Conservation (phyloP, 495 filamentous ascomycete genomes). For the Sphaerosporella brunnea region DNA sequence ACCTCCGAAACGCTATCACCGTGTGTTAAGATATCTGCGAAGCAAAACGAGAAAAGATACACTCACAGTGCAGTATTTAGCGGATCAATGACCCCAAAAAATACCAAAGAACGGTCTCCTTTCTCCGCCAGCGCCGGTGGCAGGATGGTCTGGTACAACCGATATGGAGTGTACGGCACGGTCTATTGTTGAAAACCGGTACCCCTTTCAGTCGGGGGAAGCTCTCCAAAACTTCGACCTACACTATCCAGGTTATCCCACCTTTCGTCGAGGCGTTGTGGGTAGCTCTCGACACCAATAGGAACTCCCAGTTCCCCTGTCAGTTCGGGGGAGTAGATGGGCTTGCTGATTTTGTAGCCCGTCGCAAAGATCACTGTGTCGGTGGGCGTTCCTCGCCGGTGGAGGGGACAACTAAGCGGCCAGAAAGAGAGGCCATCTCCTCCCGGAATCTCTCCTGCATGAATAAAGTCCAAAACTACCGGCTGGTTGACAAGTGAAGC, state of each 20-base stretch:
- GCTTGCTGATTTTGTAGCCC: slow-evolving; percentile 6
- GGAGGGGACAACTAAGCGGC: slow-evolving; percentile 2
- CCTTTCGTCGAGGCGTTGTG: slow-evolving; percentile 4
- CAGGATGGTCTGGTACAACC: slow-evolving; percentile 21
- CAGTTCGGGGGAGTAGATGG: slow-evolving; percentile 5
- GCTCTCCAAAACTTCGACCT: slow-evolving; percentile 8
- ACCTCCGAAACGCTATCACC: too few species aligned
- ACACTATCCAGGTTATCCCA: slow-evolving; percentile 20
- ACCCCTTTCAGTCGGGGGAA: slow-evolving; percentile 18
- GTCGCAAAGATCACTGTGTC: slow-evolving; percentile 15
- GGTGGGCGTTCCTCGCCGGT: not conserved
- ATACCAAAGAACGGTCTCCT: slow-evolving; percentile 2
- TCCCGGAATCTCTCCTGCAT: slow-evolving; percentile 10
- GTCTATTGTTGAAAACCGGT: not conserved
- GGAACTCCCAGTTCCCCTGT: slow-evolving; percentile 7
- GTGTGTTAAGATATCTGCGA: too few species aligned
- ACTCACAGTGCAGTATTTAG: not conserved
- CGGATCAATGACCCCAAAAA: slow-evolving; percentile 2
- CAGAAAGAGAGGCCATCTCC: slow-evolving; percentile 10
- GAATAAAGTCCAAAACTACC: slow-evolving; percentile 3
- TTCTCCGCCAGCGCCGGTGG: slow-evolving; percentile 10
- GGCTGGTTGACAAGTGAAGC: slow-evolving; percentile 8
- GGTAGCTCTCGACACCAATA: not conserved
- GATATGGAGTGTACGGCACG: slow-evolving; percentile 18
- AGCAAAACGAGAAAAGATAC: too few species aligned